phyloP scores from a whole-genome alignment of 768 basidiomycete genomes.

The Mycena sanguinolenta region DNA sequence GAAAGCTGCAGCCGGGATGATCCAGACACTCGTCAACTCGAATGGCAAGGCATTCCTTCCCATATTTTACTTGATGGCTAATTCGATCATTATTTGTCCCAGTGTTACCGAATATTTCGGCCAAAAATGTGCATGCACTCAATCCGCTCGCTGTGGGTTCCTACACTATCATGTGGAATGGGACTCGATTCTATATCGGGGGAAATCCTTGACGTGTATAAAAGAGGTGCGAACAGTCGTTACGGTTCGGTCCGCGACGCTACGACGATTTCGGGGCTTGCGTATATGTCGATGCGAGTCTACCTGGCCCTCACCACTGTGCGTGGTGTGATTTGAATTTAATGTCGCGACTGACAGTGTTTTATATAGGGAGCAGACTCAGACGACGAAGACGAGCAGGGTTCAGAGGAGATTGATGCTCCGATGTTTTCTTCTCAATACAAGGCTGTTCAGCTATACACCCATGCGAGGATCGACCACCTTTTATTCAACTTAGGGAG shows the following conservation, averaged over 20 bases:
- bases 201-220: constrained; percentile 33
- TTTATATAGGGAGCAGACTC: not conserved
- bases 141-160: constrained; percentile 23
- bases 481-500: constrained; percentile 9
- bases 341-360: not conserved
- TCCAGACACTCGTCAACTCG: not conserved
- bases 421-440: constrained; percentile 8
- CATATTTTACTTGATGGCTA: too few species aligned
- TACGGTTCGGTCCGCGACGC: constrained; percentile 16
- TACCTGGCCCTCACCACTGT: constrained; percentile 17
- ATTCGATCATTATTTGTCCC: too few species aligned
- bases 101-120: constrained; percentile 28
- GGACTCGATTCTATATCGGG: constrained; percentile 31
- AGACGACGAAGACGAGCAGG: not conserved
- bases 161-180: constrained; percentile 31
- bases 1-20: not conserved
- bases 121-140: constrained; percentile 28
- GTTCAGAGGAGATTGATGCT: not conserved
- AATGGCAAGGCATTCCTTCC: too few species aligned
- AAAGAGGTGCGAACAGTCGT: constrained; percentile 24
- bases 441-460: not conserved
- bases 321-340: not conserved
- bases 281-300: constrained; percentile 21
- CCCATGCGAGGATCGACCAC: constrained; percentile 20
- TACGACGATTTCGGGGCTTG: constrained; percentile 2